A percentile compares a stretch with the other conserved stretches of the same genome.
Evolutionary conservation across 331 rosid genomes (phyloP).

Genomic region (Quercus tomentella): DNA sequence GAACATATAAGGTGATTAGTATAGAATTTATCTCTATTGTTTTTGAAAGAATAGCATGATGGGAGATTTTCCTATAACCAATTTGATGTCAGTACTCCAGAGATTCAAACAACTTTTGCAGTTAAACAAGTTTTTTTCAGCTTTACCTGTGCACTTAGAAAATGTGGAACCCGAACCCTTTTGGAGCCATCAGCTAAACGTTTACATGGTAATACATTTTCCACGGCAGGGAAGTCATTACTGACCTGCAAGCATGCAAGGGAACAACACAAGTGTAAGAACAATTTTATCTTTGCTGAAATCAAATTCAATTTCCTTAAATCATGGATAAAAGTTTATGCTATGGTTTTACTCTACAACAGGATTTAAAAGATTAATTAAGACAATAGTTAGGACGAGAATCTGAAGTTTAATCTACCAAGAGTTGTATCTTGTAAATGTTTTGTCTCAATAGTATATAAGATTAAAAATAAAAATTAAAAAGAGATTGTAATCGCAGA

Average conservation of each 20-base stretch:
- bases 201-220: slow-evolving; percentile 59
- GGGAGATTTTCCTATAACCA: background rate
- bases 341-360: background rate
- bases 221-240: slow-evolving; percentile 28
- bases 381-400: background rate
- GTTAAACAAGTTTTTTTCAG: background rate
- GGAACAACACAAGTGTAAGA: background rate
- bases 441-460: background rate
- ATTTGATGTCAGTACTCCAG: background rate
- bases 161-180: slow-evolving; percentile 77
- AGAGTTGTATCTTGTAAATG: background rate
- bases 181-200: slow-evolving; percentile 94
- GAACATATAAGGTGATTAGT: background rate
- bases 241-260: slow-evolving; percentile 45
- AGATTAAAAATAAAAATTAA: too few relatives aligned
- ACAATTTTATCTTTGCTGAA: background rate
- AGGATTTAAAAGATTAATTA: background rate
- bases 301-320: background rate
- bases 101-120: background rate
- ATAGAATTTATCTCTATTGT: background rate
- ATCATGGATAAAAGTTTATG: background rate
- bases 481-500: background rate
- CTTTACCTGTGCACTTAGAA: slow-evolving; percentile 37
- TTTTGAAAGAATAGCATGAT: background rate
- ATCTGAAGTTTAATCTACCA: background rate